phyloP scores from a whole-genome alignment of 1,139 yeast genomes.

The Geotrichum fermentans region DNA sequence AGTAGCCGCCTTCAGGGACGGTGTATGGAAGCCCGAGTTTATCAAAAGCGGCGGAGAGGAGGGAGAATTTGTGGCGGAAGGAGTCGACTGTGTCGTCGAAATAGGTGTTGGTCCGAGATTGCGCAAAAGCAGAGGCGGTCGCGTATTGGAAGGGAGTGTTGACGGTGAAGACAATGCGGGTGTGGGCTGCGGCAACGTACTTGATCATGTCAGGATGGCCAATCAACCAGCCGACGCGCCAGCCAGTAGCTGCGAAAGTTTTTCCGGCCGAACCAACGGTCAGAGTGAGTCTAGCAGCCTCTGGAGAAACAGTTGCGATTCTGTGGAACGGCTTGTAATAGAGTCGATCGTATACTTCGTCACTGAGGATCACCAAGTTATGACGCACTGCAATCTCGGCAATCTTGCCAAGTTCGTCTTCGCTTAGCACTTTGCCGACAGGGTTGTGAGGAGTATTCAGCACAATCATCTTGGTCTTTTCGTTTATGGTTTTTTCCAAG shows the following conservation, averaged over 20 bases:
- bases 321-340: constrained; percentile 73
- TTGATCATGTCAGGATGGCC: constrained; percentile 79
- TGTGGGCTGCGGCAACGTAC: constrained; percentile 84
- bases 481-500: constrained; percentile 61
- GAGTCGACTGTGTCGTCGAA: constrained; percentile 62
- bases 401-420: constrained; percentile 63
- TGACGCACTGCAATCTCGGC: constrained; percentile 81
- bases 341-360: constrained; percentile 91
- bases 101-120: constrained; percentile 59
- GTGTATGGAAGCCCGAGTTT: constrained; percentile 86
- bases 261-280: constrained; percentile 97
- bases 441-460: constrained; percentile 96
- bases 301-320: constrained; percentile 77
- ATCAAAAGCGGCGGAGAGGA: constrained; percentile 73
- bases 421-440: constrained; percentile 80
- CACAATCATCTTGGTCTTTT: constrained; percentile 77
- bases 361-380: constrained; percentile 76
- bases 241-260: constrained; percentile 95
- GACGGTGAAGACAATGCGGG: constrained; percentile 82
- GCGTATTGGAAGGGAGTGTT: constrained; percentile 97
- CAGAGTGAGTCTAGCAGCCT: constrained; percentile 69
- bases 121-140: constrained; percentile 65
- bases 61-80: constrained; percentile 64
- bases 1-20: constrained; percentile 87
- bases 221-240: constrained; percentile 95